phyloP scores from a whole-genome alignment of 495 filamentous ascomycete species.

The Trypethelium eluteriae region DNA sequence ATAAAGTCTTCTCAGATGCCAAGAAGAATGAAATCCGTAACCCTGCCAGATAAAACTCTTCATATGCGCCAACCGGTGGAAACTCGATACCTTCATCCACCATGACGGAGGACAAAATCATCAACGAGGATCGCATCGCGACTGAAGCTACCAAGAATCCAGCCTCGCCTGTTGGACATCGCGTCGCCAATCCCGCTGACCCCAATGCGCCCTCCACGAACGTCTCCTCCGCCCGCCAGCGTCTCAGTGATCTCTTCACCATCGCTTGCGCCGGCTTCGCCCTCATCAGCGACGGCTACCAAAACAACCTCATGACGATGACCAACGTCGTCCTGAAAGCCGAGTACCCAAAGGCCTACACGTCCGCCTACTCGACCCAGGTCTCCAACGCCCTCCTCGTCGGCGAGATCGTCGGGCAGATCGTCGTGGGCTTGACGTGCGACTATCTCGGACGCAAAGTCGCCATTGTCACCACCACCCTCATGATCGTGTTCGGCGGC shows the following conservation, averaged over 20 bases:
- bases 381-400: constrained; percentile 49
- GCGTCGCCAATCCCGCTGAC: constrained; percentile 14
- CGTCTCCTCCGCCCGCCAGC: constrained; percentile 36
- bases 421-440: constrained; percentile 45
- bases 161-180: not conserved
- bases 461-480: constrained; percentile 45
- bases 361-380: constrained; percentile 40
- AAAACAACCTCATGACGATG: constrained; percentile 51
- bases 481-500: constrained; percentile 47
- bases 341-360: constrained; percentile 43
- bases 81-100: not conserved
- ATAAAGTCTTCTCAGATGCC: not conserved
- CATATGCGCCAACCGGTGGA: not conserved
- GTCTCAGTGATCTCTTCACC: constrained; percentile 42
- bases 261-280: constrained; percentile 46
- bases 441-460: constrained; percentile 49
- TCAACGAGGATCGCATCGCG: not conserved
- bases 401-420: constrained; percentile 47
- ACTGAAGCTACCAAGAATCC: not conserved
- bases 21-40: not conserved
- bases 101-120: not conserved
- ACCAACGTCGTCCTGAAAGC: constrained; percentile 45
- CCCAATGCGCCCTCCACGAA: constrained; percentile 24
- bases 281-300: constrained; percentile 48
- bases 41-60: not conserved